phyloP scores from a whole-genome alignment of 2,329 filamentous ascomycete genomes.

The Berkeleyomyces rouxiae region DNA sequence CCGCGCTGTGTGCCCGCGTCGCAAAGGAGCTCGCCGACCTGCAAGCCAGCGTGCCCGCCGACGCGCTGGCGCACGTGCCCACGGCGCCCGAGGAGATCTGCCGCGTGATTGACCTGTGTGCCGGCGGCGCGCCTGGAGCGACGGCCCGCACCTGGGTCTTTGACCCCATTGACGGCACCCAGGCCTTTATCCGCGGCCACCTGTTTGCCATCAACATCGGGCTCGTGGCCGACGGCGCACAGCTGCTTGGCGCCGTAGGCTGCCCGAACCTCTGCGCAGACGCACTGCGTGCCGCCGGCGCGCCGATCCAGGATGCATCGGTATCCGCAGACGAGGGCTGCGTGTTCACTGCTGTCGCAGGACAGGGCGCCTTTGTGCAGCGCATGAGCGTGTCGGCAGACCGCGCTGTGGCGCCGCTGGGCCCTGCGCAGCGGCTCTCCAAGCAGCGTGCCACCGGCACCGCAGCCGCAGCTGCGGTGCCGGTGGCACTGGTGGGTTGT shows the following conservation, averaged over 20 bases:
- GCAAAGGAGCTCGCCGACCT: constrained; percentile 27
- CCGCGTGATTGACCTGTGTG: constrained; percentile 35
- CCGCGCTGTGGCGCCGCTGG: constrained; percentile 10
- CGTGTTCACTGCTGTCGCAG: constrained; percentile 33
- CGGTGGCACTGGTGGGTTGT: constrained; percentile 31
- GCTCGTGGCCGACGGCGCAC: constrained; percentile 32
- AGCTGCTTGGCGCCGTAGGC: constrained; percentile 33
- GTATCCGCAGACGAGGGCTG: constrained; percentile 30
- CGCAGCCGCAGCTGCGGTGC: background rate
- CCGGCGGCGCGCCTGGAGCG: constrained; percentile 22
- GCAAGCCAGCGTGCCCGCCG: constrained; percentile 16
- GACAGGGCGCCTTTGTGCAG: constrained; percentile 31
- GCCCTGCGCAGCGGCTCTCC: constrained; percentile 20
- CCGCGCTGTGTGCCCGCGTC: constrained; percentile 28
- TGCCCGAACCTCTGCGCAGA: constrained; percentile 29
- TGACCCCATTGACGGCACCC: constrained; percentile 44
- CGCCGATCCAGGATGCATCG: constrained; percentile 27
- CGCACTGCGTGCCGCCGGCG: constrained; percentile 24
- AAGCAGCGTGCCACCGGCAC: background rate
- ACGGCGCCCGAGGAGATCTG: constrained; percentile 30
- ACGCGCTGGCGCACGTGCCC: constrained; percentile 20
- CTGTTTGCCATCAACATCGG: constrained; percentile 42
- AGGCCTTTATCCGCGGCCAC: constrained; percentile 36
- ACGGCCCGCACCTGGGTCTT: constrained; percentile 38
- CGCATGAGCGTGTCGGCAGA: constrained; percentile 21